Evolutionary conservation across 202 grass and related monocot species (phyloP), one percentile per base, ranked within the genome.

Genomic region (Panicum hallii): DNA sequence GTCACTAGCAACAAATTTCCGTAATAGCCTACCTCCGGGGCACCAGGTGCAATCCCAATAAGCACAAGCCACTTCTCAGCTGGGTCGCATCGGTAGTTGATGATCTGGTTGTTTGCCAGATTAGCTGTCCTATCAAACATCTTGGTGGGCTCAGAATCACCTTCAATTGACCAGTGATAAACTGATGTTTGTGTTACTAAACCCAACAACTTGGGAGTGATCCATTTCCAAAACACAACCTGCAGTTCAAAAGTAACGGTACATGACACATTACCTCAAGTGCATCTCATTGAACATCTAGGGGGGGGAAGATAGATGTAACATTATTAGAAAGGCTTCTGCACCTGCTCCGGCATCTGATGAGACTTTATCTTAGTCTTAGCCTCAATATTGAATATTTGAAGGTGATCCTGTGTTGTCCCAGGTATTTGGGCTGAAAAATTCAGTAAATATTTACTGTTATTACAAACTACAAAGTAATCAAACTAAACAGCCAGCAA

Each of bases 151-250:
- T 94, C 89, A 34, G 92, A 93, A 84, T 98, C 95, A 87, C 78
- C 97, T 89, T 99, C 97, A 85, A 96, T 94, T 32, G 97, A 96
- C 93, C 97, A 73, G 2, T 73, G 70, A 30, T 73, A 73, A 53
- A 73, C 97, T 9, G 97, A 87, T 62, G 91, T 81, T 79, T 99
- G 93, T 84, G 97, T 99, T 74, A 94, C 93, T 63, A 99, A 69
- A 66, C 97, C 97, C 82, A 99, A 65, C 87, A 99, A 83, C 58
- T 94, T 96, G 26, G 97, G 90, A 56, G 91, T 94, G 60, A 99
- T 94, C 97, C 97, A 99, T 88, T 99, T 99, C 97, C 97, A 99
- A 75, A 99, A 99, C 40, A 93, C 93, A 44, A 98, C 95, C 95
- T 98, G 63, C 12, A 67, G 58, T 85, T 55, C 36, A 26, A 36